Base-by-base conservation (phyloP, 106 monocot genomes). In the Amphibolis antarctica region DNA sequence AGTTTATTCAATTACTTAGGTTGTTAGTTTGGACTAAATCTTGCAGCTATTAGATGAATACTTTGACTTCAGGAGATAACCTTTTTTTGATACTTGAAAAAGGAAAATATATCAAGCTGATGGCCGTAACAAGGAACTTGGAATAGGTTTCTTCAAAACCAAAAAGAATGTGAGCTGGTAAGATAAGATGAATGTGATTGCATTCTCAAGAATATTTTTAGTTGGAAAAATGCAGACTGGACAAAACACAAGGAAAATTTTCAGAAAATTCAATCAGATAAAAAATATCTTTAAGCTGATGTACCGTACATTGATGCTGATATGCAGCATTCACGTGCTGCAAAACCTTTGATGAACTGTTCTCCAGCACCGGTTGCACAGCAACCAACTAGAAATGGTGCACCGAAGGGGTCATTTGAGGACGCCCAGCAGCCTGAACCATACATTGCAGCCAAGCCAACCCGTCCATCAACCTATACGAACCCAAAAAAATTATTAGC, bases 361-460 rank as follows among this genome's bases (percentile, higher is more conserved):
- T 96, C 96, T 42, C 96, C 96, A 52, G 84, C 90, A 71, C 96
- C 96, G 72, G 74, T 76, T 59, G 96, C 90, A 90, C 96, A 96
- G 65, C 96, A 96, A 53, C 84, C 90, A 72, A 80, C 76, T 64
- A 82, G 28, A 72, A 77, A 86, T 69, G 85, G 83, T 65, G 80
- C 54, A 46, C 93, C 88, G 81, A 86, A 82, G 0, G 80, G 78
- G 66, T 78, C 96, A 80, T 66, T 96, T 48, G 77, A 80, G 68
- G 94, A 83, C 64, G 96, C 96, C 96, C 96, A 96, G 70, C 84
- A 96, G 0, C 96, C 96, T 22, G 86, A 81, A 61, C 96, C 96
- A 76, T 86, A 96, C 77, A 78, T 86, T 20, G 86, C 96, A 29
- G 90, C 96, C 79, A 96, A 76, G 51, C 96, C 96, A 49, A 96